Conservation (phyloP, 148 eudicot species). For the Gaultheria prostrata region DNA sequence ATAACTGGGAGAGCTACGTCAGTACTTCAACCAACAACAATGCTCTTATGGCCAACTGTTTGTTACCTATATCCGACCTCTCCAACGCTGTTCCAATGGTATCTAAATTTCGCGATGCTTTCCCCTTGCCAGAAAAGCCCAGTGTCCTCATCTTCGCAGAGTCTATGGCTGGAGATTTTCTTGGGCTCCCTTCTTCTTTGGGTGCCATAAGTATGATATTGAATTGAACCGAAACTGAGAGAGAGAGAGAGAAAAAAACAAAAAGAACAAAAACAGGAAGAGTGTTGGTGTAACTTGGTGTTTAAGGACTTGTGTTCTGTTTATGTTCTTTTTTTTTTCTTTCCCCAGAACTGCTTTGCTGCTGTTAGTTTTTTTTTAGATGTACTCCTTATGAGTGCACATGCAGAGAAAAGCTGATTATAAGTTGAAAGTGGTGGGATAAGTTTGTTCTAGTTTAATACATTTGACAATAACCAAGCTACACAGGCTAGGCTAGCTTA, state of each 20-base stretch:
- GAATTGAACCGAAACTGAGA: background rate
- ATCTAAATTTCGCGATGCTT: constrained; percentile 11
- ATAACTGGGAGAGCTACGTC: constrained; percentile 39
- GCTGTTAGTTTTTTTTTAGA: too few relatives aligned
- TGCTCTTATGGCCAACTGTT: constrained; percentile 69
- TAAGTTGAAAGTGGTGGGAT: too few relatives aligned
- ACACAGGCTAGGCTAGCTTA: too few relatives aligned
- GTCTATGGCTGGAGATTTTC: background rate
- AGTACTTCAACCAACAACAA: constrained; percentile 21
- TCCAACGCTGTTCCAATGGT: constrained; percentile 47
- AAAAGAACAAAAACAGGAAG: too few relatives aligned
- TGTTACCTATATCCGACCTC: constrained; percentile 49
- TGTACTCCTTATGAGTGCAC: too few relatives aligned
- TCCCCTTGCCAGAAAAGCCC: background rate
- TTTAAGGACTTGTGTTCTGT: too few relatives aligned
- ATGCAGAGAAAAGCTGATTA: too few relatives aligned
- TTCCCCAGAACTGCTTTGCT: too few relatives aligned
- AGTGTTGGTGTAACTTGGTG: too few relatives aligned
- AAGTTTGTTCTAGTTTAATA: too few relatives aligned
- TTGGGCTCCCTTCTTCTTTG: constrained; percentile 15
- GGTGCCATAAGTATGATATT: constrained; percentile 21
- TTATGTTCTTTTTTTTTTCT: too few relatives aligned
- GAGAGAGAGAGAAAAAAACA: background rate
- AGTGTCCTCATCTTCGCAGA: constrained; percentile 10
- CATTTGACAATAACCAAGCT: too few relatives aligned